These are phyloP conservation scores for Silene uniflora DNA, from an alignment of 148 eudicot species.

Conservation along the genomic window DNA sequence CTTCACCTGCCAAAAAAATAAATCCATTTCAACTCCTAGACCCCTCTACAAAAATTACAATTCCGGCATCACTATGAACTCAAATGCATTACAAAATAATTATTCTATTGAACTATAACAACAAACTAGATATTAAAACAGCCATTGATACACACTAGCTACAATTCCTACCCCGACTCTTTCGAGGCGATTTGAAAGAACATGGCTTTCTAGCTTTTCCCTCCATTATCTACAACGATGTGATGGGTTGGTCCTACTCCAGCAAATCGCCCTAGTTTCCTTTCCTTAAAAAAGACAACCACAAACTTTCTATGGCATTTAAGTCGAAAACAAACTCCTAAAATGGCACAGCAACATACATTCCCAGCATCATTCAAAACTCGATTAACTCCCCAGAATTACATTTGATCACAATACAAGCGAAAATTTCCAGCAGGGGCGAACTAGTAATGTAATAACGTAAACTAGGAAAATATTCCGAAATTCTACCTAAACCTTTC, in stretches of 20 bases:
- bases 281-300: not conserved
- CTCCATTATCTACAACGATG: not conserved
- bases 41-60: not conserved
- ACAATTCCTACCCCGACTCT: not conserved
- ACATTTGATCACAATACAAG: no score
- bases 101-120: not conserved
- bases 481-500: no score
- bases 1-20: constrained; percentile 38
- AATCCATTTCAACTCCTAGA: constrained; percentile 1
- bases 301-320: not conserved
- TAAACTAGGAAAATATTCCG: no score
- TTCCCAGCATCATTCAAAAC: not conserved
- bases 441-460: no score
- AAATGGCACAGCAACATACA: not conserved
- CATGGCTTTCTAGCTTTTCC: no score
- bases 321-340: not conserved
- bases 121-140: not conserved
- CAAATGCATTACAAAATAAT: not conserved
- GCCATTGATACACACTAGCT: not conserved
- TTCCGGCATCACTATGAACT: not conserved
- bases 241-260: not conserved
- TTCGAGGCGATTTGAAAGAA: no score
- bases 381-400: not conserved
- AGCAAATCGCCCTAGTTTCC: not conserved
- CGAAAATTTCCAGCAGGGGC: no score